A percentile compares a stretch with the other conserved stretches of the same genome.
Conservation (phyloP, 805 yeast genomes). For the Saccharomyces jurei region DNA sequence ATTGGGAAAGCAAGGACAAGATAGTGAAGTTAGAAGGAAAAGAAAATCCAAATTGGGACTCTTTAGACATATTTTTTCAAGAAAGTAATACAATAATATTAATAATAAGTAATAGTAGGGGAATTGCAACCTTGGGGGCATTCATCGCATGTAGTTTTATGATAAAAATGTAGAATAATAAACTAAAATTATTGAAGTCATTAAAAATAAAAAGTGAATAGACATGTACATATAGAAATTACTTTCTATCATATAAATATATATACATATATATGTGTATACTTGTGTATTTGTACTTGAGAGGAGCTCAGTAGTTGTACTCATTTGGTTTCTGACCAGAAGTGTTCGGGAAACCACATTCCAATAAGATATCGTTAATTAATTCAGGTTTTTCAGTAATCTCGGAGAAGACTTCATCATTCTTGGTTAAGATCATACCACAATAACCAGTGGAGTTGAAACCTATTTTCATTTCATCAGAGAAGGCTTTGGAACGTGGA, state of each 20-base stretch:
- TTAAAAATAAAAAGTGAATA: not conserved
- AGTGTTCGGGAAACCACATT: slow-evolving; percentile 55
- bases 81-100: not conserved
- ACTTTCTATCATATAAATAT: not conserved
- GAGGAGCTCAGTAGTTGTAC: slow-evolving; percentile 43
- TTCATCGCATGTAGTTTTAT: not conserved
- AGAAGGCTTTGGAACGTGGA: slow-evolving; percentile 60
- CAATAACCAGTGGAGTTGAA: slow-evolving; percentile 75
- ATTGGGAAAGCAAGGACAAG: not conserved
- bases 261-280: not conserved
- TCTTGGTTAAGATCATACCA: slow-evolving; percentile 73
- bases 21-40: not conserved
- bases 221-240: not conserved
- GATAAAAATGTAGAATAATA: not conserved
- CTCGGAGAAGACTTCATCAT: slow-evolving; percentile 44
- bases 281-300: not conserved
- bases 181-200: not conserved
- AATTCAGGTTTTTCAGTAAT: slow-evolving; percentile 40
- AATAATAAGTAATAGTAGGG: not conserved
- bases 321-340: slow-evolving; percentile 47
- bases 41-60: not conserved
- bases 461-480: slow-evolving; percentile 37
- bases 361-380: slow-evolving; percentile 42
- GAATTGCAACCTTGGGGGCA: not conserved
- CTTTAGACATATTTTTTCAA: not conserved